These are phyloP conservation scores for Oryza officinalis DNA, from an alignment of 176 grass and related monocot species.

Conservation along the genomic window DNA sequence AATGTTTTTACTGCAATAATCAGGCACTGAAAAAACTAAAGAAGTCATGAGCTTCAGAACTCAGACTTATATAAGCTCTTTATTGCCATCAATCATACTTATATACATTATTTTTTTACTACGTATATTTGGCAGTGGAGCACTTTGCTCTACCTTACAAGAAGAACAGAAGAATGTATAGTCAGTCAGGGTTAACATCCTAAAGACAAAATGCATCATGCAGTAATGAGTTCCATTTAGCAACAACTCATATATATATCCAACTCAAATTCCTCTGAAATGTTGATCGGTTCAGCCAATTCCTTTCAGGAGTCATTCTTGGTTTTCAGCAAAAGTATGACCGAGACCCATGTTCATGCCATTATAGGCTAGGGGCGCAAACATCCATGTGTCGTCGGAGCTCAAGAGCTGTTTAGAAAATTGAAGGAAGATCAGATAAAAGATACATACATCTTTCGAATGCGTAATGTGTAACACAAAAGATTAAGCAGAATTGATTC, in stretches of 20 bases:
- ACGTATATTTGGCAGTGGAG: not conserved
- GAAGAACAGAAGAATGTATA: conserved; percentile 10
- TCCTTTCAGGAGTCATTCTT: conserved; percentile 1
- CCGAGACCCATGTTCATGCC: conserved; percentile 23
- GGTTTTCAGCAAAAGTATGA: not conserved
- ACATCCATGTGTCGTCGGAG: conserved; percentile 54
- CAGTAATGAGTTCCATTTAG: not conserved
- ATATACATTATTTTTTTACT: not conserved
- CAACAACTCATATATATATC: not conserved
- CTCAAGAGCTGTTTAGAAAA: conserved; percentile 40
- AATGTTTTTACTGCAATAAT: not conserved
- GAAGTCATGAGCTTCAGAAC: not conserved
- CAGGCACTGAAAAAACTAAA: not conserved
- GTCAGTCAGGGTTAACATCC: conserved; percentile 29
- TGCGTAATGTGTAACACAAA: not conserved
- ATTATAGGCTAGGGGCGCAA: conserved; percentile 44
- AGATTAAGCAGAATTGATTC: not conserved
- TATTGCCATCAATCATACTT: not conserved
- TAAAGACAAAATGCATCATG: conserved; percentile 16
- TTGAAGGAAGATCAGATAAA: not conserved
- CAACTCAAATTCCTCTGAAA: not conserved
- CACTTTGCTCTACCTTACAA: not conserved
- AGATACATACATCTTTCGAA: not conserved
- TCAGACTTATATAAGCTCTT: not conserved
- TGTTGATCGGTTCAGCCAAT: not conserved